Conservation (phyloP, 2,329 filamentous ascomycete genomes). For the Pyrenophora graminea region DNA sequence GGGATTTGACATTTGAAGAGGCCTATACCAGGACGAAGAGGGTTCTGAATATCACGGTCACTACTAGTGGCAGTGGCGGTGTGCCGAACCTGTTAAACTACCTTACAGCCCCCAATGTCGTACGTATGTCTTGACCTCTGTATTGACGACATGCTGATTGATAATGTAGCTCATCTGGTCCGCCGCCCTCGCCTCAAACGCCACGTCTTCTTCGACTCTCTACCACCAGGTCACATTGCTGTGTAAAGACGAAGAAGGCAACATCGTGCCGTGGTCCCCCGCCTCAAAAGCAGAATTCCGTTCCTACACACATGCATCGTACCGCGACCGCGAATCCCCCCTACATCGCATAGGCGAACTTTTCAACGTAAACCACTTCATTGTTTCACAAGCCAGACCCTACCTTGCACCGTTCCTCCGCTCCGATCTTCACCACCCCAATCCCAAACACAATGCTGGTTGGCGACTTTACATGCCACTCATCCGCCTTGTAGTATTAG, state of each 20-base stretch:
- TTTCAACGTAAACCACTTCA: conserved; percentile 94
- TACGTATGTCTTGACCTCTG: conserved; percentile 53
- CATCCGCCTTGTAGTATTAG: conserved; percentile 71
- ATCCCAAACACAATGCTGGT: conserved; percentile 62
- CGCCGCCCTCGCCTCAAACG: conserved; percentile 76
- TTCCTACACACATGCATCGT: conserved; percentile 67
- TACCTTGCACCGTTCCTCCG: conserved; percentile 86
- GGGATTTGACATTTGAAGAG: conserved; percentile 90
- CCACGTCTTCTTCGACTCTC: conserved; percentile 66
- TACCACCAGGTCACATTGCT: conserved; percentile 71
- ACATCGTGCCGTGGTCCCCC: conserved; percentile 74
- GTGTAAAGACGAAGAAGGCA: conserved; percentile 75
- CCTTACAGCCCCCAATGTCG: conserved; percentile 88
- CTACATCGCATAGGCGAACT: conserved; percentile 76
- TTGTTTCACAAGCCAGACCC: conserved; percentile 88
- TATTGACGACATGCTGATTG: conserved; percentile 13
- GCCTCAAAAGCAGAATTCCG: conserved; percentile 64
- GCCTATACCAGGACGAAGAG: conserved; percentile 84
- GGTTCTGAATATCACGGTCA: conserved; percentile 89
- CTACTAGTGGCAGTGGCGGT: conserved; percentile 72
- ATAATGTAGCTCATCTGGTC: conserved; percentile 73
- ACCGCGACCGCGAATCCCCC: conserved; percentile 68
- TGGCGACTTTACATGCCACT: conserved; percentile 61
- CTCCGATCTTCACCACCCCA: conserved; percentile 76
- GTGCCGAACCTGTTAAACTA: conserved; percentile 89